Evolutionary conservation across 495 filamentous ascomycete species (phyloP).

Genomic region (Podospora pseudopauciseta): DNA sequence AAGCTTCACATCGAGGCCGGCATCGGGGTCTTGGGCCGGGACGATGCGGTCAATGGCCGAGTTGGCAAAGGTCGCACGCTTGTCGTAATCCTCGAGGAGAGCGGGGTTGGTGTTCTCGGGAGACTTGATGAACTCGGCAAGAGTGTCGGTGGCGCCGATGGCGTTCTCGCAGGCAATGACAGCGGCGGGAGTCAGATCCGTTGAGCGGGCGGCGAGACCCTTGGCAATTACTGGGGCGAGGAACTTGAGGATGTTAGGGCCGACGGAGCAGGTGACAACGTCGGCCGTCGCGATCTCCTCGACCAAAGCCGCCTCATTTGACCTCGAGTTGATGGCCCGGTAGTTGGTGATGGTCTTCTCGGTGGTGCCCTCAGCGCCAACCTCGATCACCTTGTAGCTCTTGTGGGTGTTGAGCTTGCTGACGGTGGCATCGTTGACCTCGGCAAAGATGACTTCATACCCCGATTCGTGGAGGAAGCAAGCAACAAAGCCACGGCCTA

Average conservation of each 20-base stretch:
- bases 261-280: constrained; percentile 92
- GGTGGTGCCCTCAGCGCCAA: constrained; percentile 78
- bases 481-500: constrained; percentile 55
- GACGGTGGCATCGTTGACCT: constrained; percentile 82
- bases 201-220: constrained; percentile 71
- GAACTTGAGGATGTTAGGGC: constrained; percentile 92
- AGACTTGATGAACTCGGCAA: constrained; percentile 76
- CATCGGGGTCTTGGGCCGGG: constrained; percentile 72
- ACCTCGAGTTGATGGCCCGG: constrained; percentile 91
- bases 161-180: constrained; percentile 98
- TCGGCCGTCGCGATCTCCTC: constrained; percentile 83
- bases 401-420: constrained; percentile 65
- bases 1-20: constrained; percentile 85
- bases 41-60: constrained; percentile 98
- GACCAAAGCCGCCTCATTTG: constrained; percentile 71
- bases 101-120: constrained; percentile 58
- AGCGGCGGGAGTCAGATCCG: constrained; percentile 66
- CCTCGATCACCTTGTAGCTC: constrained; percentile 87
- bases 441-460: constrained; percentile 92
- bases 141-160: constrained; percentile 83
- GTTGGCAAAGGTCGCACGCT: constrained; percentile 83
- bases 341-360: constrained; percentile 86
- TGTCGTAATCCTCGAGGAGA: constrained; percentile 56
- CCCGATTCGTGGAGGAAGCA: constrained; percentile 77
- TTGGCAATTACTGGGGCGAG: constrained; percentile 91